Percentiles rank a stretch among this genome's conserved stretches.
These are phyloP conservation scores for Volvox carteri DNA, from an alignment of 163 green algal species.

Conservation along the genomic window DNA sequence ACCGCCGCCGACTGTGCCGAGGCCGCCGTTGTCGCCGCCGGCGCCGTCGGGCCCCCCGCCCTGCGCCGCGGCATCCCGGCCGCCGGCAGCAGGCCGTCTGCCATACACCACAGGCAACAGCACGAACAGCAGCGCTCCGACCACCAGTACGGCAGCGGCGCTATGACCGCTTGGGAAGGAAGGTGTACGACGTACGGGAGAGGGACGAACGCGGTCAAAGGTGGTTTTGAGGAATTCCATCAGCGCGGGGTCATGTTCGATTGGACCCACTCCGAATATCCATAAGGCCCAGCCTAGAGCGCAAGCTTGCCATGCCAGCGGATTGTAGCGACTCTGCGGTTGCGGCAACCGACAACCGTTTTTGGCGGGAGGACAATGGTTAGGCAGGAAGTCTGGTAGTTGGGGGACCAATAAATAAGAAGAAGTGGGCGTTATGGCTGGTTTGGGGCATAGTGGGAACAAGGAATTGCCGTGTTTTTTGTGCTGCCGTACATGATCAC, in stretches of 20 bases:
- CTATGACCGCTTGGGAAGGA: conserved; percentile 65
- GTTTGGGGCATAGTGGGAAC: too few species aligned
- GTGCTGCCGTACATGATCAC: too few species aligned
- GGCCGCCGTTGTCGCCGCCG: background rate
- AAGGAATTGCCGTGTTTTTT: too few species aligned
- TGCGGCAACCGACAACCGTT: background rate
- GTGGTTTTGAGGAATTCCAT: conserved; percentile 54
- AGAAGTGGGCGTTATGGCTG: too few species aligned
- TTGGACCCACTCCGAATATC: conserved; percentile 20
- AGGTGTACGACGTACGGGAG: conserved; percentile 55
- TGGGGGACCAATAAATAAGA: too few species aligned
- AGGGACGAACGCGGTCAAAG: conserved; percentile 57
- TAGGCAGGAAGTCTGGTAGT: background rate
- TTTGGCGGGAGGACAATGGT: background rate
- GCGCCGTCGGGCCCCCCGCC: too few species aligned
- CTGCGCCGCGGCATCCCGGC: too few species aligned
- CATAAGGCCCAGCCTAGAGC: conserved; percentile 37
- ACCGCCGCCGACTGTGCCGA: too few species aligned
- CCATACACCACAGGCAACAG: conserved; percentile 56
- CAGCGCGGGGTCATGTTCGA: conserved; percentile 54
- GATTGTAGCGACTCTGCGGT: conserved; percentile 21
- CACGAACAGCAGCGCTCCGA: conserved; percentile 57
- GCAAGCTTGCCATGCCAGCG: background rate
- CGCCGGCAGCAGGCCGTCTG: background rate
- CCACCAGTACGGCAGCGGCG: conserved; percentile 36